phyloP scores from a whole-genome alignment of 1,139 yeast species.

The Yamadazyma membranifaciens region DNA sequence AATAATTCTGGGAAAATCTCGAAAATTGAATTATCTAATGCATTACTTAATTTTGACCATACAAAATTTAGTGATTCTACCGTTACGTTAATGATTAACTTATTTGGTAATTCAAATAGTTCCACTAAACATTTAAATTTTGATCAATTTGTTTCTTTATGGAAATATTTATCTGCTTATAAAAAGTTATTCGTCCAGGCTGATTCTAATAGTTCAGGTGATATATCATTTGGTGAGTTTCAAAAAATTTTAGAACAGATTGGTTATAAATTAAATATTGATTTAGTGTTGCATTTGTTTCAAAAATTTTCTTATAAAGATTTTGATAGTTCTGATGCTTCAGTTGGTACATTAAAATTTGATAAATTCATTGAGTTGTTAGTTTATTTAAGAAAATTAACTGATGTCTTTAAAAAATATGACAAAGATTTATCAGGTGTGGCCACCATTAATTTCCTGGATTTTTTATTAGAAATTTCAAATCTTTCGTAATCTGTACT shows the following conservation, averaged over 20 bases:
- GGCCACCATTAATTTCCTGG: constrained; percentile 75
- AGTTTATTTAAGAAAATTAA: constrained; percentile 72
- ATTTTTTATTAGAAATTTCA: constrained; percentile 67
- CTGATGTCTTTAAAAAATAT: constrained; percentile 75
- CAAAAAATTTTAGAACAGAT: constrained; percentile 66
- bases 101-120: constrained; percentile 49
- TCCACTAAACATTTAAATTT: constrained; percentile 44
- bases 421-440: constrained; percentile 76
- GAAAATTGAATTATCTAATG: constrained; percentile 58
- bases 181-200: constrained; percentile 64
- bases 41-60: constrained; percentile 64
- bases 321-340: constrained; percentile 28
- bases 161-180: constrained; percentile 75
- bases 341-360: constrained; percentile 64
- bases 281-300: constrained; percentile 61
- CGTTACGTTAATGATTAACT: constrained; percentile 60
- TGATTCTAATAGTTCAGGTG: constrained; percentile 60
- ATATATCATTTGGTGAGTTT: constrained; percentile 66
- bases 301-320: constrained; percentile 52
- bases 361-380: constrained; percentile 82
- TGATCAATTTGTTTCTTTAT: constrained; percentile 67
- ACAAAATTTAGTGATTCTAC: constrained; percentile 65
- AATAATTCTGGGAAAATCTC: constrained; percentile 57
- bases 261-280: constrained; percentile 65
- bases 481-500: constrained; percentile 20